Percentiles rank a stretch among this genome's conserved stretches.
These are phyloP conservation scores for Saccharomycopsis selenospora DNA, from an alignment of 805 yeast genomes.

Conservation along the genomic window DNA sequence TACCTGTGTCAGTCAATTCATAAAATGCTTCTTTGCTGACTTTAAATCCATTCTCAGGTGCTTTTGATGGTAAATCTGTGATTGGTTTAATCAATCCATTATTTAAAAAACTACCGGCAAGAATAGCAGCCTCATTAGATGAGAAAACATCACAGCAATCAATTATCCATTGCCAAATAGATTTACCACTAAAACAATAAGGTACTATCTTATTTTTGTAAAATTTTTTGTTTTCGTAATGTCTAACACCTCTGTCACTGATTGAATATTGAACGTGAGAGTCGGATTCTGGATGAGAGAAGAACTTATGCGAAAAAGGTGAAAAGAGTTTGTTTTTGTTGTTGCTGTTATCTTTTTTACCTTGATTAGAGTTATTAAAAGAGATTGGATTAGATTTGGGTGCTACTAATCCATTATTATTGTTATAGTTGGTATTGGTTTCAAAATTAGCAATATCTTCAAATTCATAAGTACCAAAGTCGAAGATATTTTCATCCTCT, in stretches of 20 bases:
- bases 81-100: constrained; percentile 43
- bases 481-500: neutral
- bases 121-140: constrained; percentile 43
- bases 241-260: constrained; percentile 55
- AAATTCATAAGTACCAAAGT: neutral
- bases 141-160: constrained; percentile 76
- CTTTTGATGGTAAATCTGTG: constrained; percentile 30
- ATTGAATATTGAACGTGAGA: constrained; percentile 74
- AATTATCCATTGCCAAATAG: constrained; percentile 78
- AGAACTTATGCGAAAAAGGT: constrained; percentile 69
- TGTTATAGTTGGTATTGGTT: neutral
- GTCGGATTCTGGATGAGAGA: constrained; percentile 85
- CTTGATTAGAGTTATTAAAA: neutral
- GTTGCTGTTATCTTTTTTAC: neutral
- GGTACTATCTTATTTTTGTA: constrained; percentile 26
- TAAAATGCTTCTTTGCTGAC: constrained; percentile 36
- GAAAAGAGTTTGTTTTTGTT: constrained; percentile 29
- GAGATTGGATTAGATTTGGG: neutral
- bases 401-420: neutral
- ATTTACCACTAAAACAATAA: constrained; percentile 65
- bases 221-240: constrained; percentile 37
- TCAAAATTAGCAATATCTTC: constrained; percentile 1
- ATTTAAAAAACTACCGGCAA: constrained; percentile 45
- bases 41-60: constrained; percentile 27
- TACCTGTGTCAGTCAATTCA: constrained; percentile 37